A percentile compares a stretch with the other conserved stretches of the same genome.
These are phyloP conservation scores for Conoideocrella luteorostrata DNA, from an alignment of 2,329 filamentous ascomycete genomes.

Conservation along the genomic window DNA sequence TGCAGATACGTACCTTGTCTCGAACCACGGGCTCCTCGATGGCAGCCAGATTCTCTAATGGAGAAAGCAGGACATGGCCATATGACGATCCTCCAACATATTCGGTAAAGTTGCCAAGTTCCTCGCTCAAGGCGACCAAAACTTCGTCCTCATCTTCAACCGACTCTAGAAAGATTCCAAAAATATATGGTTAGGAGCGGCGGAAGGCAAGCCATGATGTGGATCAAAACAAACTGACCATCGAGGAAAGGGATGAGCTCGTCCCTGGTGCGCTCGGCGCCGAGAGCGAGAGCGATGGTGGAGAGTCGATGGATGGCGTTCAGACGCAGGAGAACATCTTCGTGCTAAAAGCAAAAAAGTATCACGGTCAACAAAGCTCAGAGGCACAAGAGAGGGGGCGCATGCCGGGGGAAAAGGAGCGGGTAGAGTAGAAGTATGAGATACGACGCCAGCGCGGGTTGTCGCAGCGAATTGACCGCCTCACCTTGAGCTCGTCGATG, in stretches of 20 bases:
- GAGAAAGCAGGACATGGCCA: constrained; percentile 93
- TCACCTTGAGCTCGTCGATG: constrained; percentile 98
- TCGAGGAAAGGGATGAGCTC: constrained; percentile 99
- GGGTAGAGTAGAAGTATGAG: constrained; percentile 4
- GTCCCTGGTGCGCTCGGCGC: constrained; percentile 92
- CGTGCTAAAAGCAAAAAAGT: constrained; percentile 58
- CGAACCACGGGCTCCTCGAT: constrained; percentile 97
- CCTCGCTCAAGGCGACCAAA: constrained; percentile 91
- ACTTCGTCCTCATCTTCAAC: constrained; percentile 99
- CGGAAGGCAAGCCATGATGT: constrained; percentile 14
- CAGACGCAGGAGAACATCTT: constrained; percentile 94
- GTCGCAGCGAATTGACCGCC: constrained; percentile 15
- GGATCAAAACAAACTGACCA: constrained; percentile 54
- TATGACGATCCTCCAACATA: constrained; percentile 93
- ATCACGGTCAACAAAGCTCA: constrained; percentile 19
- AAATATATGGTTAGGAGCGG: background rate
- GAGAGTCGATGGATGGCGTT: constrained; percentile 98
- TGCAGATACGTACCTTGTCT: constrained; percentile 69
- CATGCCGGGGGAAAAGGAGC: constrained; percentile 6
- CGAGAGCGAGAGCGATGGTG: constrained; percentile 93
- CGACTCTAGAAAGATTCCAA: constrained; percentile 60
- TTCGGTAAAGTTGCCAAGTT: constrained; percentile 93
- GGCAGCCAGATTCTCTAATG: constrained; percentile 93
- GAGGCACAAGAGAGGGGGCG: constrained; percentile 11
- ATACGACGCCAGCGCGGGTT: too few relatives aligned